These are phyloP conservation scores for Candida arabinofermentans DNA, from an alignment of 805 yeast genomes.

Conservation along the genomic window DNA sequence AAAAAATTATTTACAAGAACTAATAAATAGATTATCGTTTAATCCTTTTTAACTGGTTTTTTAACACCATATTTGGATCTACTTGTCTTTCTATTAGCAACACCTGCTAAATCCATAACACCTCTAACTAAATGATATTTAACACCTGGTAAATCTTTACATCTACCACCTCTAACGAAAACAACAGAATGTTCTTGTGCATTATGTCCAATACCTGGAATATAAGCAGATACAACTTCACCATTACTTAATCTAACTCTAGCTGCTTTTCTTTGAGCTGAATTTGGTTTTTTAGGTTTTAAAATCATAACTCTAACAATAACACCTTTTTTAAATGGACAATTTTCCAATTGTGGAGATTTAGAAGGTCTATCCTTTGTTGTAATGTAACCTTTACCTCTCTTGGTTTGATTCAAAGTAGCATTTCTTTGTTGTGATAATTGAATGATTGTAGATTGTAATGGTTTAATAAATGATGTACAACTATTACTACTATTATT, in stretches of 20 bases:
- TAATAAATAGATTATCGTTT: background rate
- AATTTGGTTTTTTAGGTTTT: conserved; percentile 97
- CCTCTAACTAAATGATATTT: conserved; percentile 94
- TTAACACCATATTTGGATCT: conserved; percentile 94
- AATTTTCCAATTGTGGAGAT: conserved; percentile 78
- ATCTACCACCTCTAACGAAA: conserved; percentile 95
- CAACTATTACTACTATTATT: too few relatives aligned
- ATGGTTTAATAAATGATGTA: conserved; percentile 5
- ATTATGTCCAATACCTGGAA: conserved; percentile 98
- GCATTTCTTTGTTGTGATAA: conserved; percentile 48
- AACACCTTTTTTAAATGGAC: conserved; percentile 91
- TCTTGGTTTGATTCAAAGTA: conserved; percentile 72
- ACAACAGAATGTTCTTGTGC: conserved; percentile 98
- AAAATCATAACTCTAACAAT: conserved; percentile 90
- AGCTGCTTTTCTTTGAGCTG: conserved; percentile 95
- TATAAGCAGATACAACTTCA: conserved; percentile 82
- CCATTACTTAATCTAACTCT: conserved; percentile 93
- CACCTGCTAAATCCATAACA: conserved; percentile 88
- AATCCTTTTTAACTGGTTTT: conserved; percentile 54
- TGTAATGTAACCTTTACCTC: conserved; percentile 49
- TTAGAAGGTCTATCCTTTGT: conserved; percentile 41
- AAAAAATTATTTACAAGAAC: conserved; percentile 5
- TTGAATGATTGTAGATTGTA: conserved; percentile 13
- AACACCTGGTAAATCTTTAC: conserved; percentile 97
- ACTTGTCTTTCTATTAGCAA: conserved; percentile 84